These are phyloP conservation scores for Rhododendron kiyosumense DNA, from an alignment of 148 eudicot genomes.

Conservation along the genomic window DNA sequence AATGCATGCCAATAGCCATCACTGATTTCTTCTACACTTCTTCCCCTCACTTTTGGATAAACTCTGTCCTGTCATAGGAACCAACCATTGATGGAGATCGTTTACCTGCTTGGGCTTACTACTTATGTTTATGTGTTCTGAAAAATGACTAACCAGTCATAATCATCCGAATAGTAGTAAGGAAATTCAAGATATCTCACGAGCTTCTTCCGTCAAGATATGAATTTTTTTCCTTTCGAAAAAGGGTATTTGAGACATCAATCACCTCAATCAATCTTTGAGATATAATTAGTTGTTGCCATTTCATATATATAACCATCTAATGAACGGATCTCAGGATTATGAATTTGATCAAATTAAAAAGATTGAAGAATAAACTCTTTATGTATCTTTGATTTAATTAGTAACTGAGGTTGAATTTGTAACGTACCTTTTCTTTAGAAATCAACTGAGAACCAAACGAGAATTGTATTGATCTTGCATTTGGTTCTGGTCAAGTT, in stretches of 20 bases:
- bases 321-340: no score
- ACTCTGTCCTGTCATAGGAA: not conserved
- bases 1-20: not conserved
- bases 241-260: not conserved
- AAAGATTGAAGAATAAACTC: not conserved
- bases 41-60: not conserved
- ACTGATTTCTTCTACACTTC: not conserved
- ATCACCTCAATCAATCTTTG: not conserved
- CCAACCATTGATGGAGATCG: not conserved
- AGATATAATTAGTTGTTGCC: not conserved
- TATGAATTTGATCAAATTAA: not conserved
- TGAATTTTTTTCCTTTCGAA: not conserved
- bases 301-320: not conserved
- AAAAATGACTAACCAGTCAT: not conserved
- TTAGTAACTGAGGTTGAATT: not conserved
- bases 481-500: not conserved
- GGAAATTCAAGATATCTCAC: not conserved
- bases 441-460: no score
- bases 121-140: not conserved
- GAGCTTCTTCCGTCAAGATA: not conserved
- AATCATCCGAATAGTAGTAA: not conserved
- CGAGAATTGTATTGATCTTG: no score
- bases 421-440: no score
- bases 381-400: not conserved
- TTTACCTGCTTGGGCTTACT: not conserved